Conservation (phyloP, 495 filamentous ascomycete genomes). For the Penicillium odoratum region DNA sequence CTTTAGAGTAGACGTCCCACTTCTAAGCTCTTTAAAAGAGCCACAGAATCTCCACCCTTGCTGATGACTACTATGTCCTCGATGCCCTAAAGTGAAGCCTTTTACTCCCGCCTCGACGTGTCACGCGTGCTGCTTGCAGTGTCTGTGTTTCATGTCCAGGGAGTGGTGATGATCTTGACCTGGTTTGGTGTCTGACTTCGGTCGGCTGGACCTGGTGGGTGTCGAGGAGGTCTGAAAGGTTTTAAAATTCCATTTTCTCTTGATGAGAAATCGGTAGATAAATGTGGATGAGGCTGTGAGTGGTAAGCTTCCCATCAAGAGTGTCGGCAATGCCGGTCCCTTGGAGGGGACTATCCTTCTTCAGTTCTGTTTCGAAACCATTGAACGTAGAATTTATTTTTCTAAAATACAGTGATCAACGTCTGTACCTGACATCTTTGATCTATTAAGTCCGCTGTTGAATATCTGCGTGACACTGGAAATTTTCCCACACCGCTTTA, state of each 20-base stretch:
- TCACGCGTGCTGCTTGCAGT: constrained; percentile 30
- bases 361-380: no score
- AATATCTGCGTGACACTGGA: no score
- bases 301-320: neutral
- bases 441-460: no score
- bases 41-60: constrained; percentile 75
- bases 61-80: constrained; percentile 69
- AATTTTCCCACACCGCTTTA: no score
- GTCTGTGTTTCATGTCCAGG: constrained; percentile 46
- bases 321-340: neutral
- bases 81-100: constrained; percentile 70
- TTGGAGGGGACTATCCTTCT: neutral
- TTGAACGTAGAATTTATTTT: no score
- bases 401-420: no score
- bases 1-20: constrained; percentile 84
- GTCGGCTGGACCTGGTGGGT: constrained; percentile 64
- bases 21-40: constrained; percentile 77
- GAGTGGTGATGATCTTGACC: constrained; percentile 75
- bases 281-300: neutral
- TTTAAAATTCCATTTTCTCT: constrained; percentile 16
- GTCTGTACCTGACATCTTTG: no score
- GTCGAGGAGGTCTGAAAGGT: constrained; percentile 72
- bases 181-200: constrained; percentile 61
- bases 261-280: neutral
- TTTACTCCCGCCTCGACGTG: constrained; percentile 57